These are phyloP conservation scores for Cryptosporidium bovis DNA, from an alignment of 169 alveolate genomes.

Conservation along the genomic window DNA sequence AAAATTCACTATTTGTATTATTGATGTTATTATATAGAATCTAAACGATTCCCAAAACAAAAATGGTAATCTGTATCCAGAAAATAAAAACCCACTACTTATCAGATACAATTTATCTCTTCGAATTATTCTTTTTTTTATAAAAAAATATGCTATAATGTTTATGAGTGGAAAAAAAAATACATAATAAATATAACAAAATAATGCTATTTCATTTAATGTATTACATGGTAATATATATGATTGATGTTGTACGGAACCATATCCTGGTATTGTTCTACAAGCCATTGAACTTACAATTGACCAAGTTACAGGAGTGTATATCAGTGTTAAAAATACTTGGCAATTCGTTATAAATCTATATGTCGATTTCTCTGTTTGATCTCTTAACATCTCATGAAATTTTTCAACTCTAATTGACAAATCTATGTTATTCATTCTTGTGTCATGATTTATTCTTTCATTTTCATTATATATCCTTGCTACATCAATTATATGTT, in stretches of 20 bases:
- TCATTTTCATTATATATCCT: slow-evolving; percentile 62
- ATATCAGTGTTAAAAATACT: slow-evolving; percentile 35
- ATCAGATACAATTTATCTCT: slow-evolving; percentile 20
- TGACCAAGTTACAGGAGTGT: slow-evolving; percentile 25
- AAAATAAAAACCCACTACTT: slow-evolving; percentile 65
- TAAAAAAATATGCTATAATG: slow-evolving; percentile 1
- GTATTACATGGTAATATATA: slow-evolving; percentile 47
- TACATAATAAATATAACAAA: slow-evolving; percentile 29
- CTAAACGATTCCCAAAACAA: slow-evolving; percentile 62
- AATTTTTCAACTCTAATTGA: slow-evolving; percentile 55
- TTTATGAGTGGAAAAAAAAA: slow-evolving; percentile 47
- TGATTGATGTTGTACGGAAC: slow-evolving; percentile 30
- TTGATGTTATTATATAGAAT: slow-evolving; percentile 3
- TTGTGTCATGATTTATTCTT: background rate
- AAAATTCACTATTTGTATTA: slow-evolving; percentile 18
- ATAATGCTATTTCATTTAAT: background rate
- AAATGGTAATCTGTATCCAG: slow-evolving; percentile 44
- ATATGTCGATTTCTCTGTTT: slow-evolving; percentile 55
- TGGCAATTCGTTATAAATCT: slow-evolving; percentile 60
- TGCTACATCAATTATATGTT: slow-evolving; percentile 57
- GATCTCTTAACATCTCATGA: slow-evolving; percentile 9
- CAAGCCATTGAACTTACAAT: slow-evolving; percentile 33
- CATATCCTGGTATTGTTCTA: slow-evolving; percentile 59
- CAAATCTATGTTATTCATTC: slow-evolving; percentile 24
- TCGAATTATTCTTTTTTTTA: slow-evolving; percentile 23